phyloP scores from a whole-genome alignment of 305 asterid genomes.

The Plantago coronopus region DNA sequence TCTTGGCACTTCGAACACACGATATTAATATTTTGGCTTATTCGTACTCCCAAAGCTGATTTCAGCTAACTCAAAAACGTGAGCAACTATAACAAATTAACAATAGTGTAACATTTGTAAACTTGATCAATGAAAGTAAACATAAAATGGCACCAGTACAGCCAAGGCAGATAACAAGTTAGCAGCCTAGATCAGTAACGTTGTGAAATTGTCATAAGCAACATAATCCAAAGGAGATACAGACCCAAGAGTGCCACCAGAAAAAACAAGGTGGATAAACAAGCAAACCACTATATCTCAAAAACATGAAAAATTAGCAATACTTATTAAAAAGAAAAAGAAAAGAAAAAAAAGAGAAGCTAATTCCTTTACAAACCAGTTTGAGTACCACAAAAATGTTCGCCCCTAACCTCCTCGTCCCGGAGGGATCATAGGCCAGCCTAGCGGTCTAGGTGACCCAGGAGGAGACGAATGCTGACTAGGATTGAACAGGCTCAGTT shows the following conservation, averaged over 20 bases:
- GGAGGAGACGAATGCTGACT: slow-evolving; percentile 46
- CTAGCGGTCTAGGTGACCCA: slow-evolving; percentile 51
- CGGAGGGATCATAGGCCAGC: slow-evolving; percentile 59
- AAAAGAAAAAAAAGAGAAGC: slow-evolving; percentile 14
- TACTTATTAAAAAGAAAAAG: slow-evolving; percentile 25
- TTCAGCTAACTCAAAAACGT: too few species aligned
- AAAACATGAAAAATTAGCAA: slow-evolving; percentile 38
- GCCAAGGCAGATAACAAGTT: neutral
- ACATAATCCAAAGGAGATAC: slow-evolving; percentile 28
- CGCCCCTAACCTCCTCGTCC: slow-evolving; percentile 25
- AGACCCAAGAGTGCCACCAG: slow-evolving; percentile 43
- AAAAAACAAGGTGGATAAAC: slow-evolving; percentile 46
- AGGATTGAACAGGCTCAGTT: slow-evolving; percentile 63
- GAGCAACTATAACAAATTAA: too few species aligned
- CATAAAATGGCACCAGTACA: too few species aligned
- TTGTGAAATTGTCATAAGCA: slow-evolving; percentile 26
- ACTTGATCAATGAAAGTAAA: too few species aligned
- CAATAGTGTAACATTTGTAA: too few species aligned
- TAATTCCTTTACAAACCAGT: slow-evolving; percentile 60
- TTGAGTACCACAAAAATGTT: slow-evolving; percentile 53
- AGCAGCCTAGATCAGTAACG: slow-evolving; percentile 17
- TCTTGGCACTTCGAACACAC: too few species aligned
- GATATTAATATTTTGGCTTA: too few species aligned
- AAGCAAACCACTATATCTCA: slow-evolving; percentile 40
- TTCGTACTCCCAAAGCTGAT: too few species aligned